Evolutionary conservation across 2,329 filamentous ascomycete genomes (phyloP).

Genomic region (Arthrobotrys entomopaga): DNA sequence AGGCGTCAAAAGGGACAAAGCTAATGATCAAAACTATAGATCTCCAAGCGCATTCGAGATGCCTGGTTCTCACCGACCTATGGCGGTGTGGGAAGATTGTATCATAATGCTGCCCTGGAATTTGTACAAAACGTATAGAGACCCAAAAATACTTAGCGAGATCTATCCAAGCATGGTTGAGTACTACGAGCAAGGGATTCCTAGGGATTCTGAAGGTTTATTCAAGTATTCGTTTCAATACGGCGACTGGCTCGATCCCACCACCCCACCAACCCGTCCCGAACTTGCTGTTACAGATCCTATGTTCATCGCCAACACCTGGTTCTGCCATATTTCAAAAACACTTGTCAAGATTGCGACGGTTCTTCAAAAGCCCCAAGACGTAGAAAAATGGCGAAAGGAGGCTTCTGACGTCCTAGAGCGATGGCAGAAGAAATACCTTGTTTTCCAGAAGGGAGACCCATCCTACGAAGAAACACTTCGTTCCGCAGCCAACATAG

Average conservation of each 20-base stretch:
- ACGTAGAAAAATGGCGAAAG: conserved; percentile 53
- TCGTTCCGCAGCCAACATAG: too few relatives aligned
- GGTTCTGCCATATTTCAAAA: conserved; percentile 64
- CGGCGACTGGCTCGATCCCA: conserved; percentile 67
- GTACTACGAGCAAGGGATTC: conserved; percentile 63
- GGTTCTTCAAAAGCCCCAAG: conserved; percentile 59
- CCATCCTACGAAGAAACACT: background rate
- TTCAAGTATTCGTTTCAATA: conserved; percentile 64
- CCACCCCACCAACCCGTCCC: conserved; percentile 63
- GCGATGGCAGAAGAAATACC: conserved; percentile 36
- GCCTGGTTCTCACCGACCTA: conserved; percentile 53
- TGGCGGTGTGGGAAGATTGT: conserved; percentile 64
- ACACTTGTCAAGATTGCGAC: conserved; percentile 62
- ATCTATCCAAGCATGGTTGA: conserved; percentile 63
- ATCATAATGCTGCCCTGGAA: conserved; percentile 64
- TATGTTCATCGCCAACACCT: conserved; percentile 65
- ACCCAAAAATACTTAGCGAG: conserved; percentile 61
- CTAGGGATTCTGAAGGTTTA: conserved; percentile 60
- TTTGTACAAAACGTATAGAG: conserved; percentile 63
- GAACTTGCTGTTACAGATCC: conserved; percentile 63
- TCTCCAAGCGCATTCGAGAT: conserved; percentile 46
- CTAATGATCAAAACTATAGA: background rate
- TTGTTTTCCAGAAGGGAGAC: conserved; percentile 12
- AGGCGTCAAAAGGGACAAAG: background rate
- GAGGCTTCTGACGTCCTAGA: conserved; percentile 10